Percentiles rank a stretch among this genome's conserved stretches.
phyloP scores from a whole-genome alignment of 2,329 filamentous ascomycete genomes.

The Phaeomoniella chlamydospora region DNA sequence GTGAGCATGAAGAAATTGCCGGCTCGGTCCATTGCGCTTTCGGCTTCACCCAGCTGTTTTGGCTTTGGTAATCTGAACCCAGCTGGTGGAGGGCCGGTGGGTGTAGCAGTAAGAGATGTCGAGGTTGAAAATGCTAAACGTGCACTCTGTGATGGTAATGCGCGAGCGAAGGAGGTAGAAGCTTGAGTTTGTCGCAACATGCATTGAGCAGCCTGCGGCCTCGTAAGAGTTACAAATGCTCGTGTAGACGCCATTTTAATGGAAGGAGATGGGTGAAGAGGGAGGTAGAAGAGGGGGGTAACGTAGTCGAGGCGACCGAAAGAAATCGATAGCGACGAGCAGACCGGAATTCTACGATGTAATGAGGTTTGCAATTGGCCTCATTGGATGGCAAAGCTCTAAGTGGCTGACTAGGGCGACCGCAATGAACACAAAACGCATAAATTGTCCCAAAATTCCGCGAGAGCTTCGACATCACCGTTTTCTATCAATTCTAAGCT shows the following conservation, averaged over 20 bases:
- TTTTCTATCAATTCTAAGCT: conserved; percentile 4
- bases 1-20: conserved; percentile 91
- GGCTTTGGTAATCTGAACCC: conserved; percentile 65
- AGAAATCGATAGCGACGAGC: conserved; percentile 1
- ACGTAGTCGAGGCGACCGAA: neutral
- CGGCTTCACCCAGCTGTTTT: conserved; percentile 68
- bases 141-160: conserved; percentile 23
- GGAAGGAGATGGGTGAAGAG: neutral
- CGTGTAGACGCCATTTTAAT: neutral
- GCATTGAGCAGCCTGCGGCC: conserved; percentile 18
- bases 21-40: conserved; percentile 65
- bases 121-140: conserved; percentile 49
- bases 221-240: conserved; percentile 20
- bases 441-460: conserved; percentile 3
- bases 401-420: neutral
- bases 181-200: conserved; percentile 11
- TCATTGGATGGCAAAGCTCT: neutral
- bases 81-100: conserved; percentile 61
- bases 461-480: conserved; percentile 6
- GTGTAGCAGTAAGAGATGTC: conserved; percentile 48
- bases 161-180: conserved; percentile 17
- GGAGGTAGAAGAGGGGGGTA: conserved; percentile 5
- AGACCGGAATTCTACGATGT: neutral
- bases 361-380: neutral
- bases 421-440: neutral